phyloP scores from a whole-genome alignment of 164 flowering plant species.

The Umbellularia californica region DNA sequence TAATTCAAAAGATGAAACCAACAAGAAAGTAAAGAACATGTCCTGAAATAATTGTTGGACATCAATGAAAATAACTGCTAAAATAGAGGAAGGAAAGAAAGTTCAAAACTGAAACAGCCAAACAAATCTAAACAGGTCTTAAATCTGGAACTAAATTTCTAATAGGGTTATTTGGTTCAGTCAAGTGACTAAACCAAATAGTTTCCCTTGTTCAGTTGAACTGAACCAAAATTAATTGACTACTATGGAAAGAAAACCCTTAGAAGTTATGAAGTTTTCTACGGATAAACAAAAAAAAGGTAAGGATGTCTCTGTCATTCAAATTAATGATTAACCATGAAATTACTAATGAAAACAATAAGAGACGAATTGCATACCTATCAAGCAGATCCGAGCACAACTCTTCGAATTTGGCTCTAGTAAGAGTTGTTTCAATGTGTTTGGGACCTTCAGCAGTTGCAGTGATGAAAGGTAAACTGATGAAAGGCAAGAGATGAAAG shows the following conservation, averaged over 20 bases:
- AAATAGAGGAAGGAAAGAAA: too few species aligned
- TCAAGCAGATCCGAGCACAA: constrained; percentile 75
- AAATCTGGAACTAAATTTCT: too few species aligned
- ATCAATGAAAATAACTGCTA: too few species aligned
- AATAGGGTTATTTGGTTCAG: too few species aligned
- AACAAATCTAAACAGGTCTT: too few species aligned
- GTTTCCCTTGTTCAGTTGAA: too few species aligned
- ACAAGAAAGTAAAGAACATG: background rate
- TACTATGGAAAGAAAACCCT: too few species aligned
- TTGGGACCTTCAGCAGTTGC: constrained; percentile 86
- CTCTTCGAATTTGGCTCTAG: constrained; percentile 86
- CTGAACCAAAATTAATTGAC: too few species aligned
- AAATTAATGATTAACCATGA: background rate
- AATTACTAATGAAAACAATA: background rate
- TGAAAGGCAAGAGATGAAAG: background rate
- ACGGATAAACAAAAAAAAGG: too few species aligned
- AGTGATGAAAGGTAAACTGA: constrained; percentile 80
- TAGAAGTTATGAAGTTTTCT: too few species aligned
- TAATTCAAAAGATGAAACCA: background rate
- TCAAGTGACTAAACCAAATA: too few species aligned
- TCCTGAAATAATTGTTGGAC: background rate
- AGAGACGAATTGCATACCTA: constrained; percentile 34
- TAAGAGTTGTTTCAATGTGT: constrained; percentile 74
- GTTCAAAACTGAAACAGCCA: too few species aligned
- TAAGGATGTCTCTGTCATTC: background rate